These are phyloP conservation scores for Ceratobasidium papillatum DNA, from an alignment of 1,284 basidiomycete species.

Conservation along the genomic window DNA sequence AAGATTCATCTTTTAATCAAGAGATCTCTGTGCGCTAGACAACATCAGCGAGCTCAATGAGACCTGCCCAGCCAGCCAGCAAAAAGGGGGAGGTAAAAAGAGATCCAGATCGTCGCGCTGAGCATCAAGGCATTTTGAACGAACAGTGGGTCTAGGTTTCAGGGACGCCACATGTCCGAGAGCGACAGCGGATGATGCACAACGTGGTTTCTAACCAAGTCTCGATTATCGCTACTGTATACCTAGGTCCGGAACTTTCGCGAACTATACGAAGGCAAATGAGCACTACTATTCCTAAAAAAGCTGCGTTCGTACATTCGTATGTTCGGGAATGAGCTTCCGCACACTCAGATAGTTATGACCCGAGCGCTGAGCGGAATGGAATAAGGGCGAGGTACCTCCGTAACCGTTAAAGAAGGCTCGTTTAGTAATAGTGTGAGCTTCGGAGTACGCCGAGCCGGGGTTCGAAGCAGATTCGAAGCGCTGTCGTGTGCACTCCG, in stretches of 20 bases:
- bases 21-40: neutral
- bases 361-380: neutral
- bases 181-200: neutral
- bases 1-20: neutral
- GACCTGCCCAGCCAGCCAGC: neutral
- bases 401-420: neutral
- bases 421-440: neutral
- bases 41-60: neutral
- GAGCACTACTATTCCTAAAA: neutral
- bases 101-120: neutral
- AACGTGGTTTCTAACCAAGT: neutral
- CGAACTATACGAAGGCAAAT: neutral
- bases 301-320: neutral
- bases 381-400: neutral
- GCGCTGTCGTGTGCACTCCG: neutral
- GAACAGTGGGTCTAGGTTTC: neutral
- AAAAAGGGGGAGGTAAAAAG: neutral
- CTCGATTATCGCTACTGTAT: neutral
- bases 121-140: slow-evolving; percentile 9
- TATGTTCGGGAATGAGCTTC: neutral
- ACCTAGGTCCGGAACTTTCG: neutral
- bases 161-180: slow-evolving; percentile 10
- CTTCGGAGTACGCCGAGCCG: neutral
- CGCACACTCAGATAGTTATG: neutral
- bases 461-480: neutral